Conservation (phyloP, 176 grass and related monocot genomes). For the Carex kokanica region DNA sequence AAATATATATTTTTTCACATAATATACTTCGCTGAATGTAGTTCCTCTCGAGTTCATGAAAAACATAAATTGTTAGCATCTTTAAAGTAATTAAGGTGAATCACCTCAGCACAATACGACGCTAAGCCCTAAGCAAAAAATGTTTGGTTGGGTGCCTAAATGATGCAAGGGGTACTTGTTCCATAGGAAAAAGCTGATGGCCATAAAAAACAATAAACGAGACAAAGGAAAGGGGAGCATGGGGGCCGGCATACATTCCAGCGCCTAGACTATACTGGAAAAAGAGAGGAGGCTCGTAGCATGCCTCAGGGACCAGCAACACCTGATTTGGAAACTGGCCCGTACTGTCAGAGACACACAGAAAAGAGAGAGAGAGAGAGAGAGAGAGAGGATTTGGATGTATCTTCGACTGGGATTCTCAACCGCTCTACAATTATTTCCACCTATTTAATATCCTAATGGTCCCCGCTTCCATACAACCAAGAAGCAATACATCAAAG, state of each 20-base stretch:
- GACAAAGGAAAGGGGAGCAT: slow-evolving; percentile 8
- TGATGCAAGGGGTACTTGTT: neutral
- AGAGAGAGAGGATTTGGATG: slow-evolving; percentile 30
- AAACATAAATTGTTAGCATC: neutral
- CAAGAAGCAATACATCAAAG: neutral
- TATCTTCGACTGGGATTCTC: slow-evolving; percentile 28
- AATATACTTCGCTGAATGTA: neutral
- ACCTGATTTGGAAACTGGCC: slow-evolving; percentile 16
- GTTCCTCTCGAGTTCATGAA: neutral
- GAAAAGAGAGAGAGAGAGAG: neutral
- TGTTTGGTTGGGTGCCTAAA: neutral
- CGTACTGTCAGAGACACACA: slow-evolving; percentile 18
- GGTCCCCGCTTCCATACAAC: slow-evolving; percentile 2
- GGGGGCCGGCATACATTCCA: slow-evolving; percentile 18
- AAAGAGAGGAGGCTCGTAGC: slow-evolving; percentile 7
- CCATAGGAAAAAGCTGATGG: neutral
- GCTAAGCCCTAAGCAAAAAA: neutral
- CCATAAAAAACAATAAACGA: slow-evolving; percentile 5
- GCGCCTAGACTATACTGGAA: slow-evolving; percentile 27
- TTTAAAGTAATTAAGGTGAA: no score
- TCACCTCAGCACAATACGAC: neutral
- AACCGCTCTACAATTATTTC: slow-evolving; percentile 31
- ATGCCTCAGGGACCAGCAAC: slow-evolving; percentile 3
- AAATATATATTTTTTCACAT: no score
- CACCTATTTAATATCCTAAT: slow-evolving; percentile 18